phyloP scores from a whole-genome alignment of 768 basidiomycete species.

The Rhizopogon vinicolor region DNA sequence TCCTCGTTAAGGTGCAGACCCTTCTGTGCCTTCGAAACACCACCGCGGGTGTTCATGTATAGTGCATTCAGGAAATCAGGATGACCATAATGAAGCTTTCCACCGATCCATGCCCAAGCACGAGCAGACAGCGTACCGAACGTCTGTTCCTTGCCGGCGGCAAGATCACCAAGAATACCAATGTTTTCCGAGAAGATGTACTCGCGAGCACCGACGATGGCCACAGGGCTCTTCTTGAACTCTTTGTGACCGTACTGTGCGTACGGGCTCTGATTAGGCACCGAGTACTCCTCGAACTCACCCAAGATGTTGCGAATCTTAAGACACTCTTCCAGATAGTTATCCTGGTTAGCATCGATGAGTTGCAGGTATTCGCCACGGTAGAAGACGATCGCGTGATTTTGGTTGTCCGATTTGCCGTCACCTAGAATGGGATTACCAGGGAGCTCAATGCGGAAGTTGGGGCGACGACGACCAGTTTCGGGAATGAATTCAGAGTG shows the following conservation, averaged over 20 bases:
- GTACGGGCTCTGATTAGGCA: constrained; percentile 88
- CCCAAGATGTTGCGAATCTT: constrained; percentile 98
- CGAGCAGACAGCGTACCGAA: constrained; percentile 98
- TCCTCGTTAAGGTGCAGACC: constrained; percentile 99
- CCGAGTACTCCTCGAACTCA: constrained; percentile 92
- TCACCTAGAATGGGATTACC: constrained; percentile 99
- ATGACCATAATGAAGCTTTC: constrained; percentile 98
- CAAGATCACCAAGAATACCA: constrained; percentile 96
- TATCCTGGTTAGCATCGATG: constrained; percentile 99
- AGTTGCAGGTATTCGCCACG: constrained; percentile 99
- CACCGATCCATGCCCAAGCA: constrained; percentile 95
- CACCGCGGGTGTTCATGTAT: constrained; percentile 98
- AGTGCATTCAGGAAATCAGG: constrained; percentile 98
- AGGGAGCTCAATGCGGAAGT: constrained; percentile 97
- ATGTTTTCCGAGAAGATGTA: constrained; percentile 99
- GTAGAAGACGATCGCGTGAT: constrained; percentile 99
- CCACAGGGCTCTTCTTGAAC: constrained; percentile 84
- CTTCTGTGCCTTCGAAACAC: constrained; percentile 98
- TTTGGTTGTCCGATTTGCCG: constrained; percentile 99
- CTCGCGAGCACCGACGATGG: constrained; percentile 97
- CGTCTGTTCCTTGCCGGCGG: constrained; percentile 99
- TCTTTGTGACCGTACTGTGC: constrained; percentile 86
- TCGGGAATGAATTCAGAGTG: constrained; percentile 94
- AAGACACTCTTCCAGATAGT: constrained; percentile 98
- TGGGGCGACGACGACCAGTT: constrained; percentile 84